phyloP scores from a whole-genome alignment of 202 grass and related monocot genomes.

The Eragrostis tef region DNA sequence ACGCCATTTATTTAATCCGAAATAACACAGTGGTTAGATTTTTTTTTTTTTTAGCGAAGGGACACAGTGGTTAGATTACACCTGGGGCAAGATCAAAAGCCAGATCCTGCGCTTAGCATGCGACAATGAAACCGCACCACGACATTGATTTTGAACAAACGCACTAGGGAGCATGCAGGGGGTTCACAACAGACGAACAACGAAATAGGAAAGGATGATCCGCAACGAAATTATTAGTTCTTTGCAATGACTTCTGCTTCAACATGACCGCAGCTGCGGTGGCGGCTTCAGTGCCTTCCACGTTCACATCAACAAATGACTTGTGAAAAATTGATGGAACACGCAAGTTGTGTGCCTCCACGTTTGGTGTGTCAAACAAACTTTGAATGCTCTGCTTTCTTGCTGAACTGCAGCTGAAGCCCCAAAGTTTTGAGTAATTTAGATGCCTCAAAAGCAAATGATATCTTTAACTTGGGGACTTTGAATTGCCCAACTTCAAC shows the following conservation, averaged over 20 bases:
- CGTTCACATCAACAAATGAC: slow-evolving; percentile 75
- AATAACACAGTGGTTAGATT: no score
- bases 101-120: not conserved
- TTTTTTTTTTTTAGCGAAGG: no score
- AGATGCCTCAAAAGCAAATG: slow-evolving; percentile 73
- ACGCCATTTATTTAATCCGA: no score
- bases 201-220: slow-evolving; percentile 78
- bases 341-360: slow-evolving; percentile 23
- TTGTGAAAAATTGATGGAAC: slow-evolving; percentile 78
- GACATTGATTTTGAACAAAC: not conserved
- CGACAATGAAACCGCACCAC: not conserved
- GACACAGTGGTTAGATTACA: not conserved
- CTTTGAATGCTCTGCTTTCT: slow-evolving; percentile 59
- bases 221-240: slow-evolving; percentile 47
- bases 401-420: slow-evolving; percentile 59
- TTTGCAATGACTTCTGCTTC: slow-evolving; percentile 34
- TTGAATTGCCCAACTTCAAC: slow-evolving; percentile 72
- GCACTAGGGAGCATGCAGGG: slow-evolving; percentile 44
- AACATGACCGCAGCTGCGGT: slow-evolving; percentile 46
- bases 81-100: slow-evolving; percentile 25
- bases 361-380: slow-evolving; percentile 61
- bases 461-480: slow-evolving; percentile 87
- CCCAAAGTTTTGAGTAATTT: slow-evolving; percentile 66
- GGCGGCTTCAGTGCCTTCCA: slow-evolving; percentile 89
- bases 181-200: slow-evolving; percentile 70